Evolutionary conservation across 768 basidiomycete genomes (phyloP).

Genomic region (Pluteus cervinus): DNA sequence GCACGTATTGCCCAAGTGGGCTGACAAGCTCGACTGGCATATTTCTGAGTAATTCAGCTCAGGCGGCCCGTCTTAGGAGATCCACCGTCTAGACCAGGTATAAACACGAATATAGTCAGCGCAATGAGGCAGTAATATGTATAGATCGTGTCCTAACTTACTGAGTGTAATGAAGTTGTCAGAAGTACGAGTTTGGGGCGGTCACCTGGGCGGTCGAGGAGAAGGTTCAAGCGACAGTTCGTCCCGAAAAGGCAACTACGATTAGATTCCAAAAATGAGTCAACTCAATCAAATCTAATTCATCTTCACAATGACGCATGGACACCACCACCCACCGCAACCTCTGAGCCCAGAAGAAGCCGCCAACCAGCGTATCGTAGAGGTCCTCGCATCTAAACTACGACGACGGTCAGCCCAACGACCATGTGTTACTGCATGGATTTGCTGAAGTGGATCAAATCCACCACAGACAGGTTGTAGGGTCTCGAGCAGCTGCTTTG

Average conservation of each 20-base stretch:
- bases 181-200: neutral
- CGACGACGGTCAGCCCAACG: conserved; percentile 56
- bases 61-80: too few species aligned
- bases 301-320: too few species aligned
- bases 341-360: conserved; percentile 18
- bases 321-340: too few species aligned
- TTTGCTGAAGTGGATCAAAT: conserved; percentile 8
- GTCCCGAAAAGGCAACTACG: too few species aligned
- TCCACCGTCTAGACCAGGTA: too few species aligned
- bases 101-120: too few species aligned
- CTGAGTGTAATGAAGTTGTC: neutral
- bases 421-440: neutral
- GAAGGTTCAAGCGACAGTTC: too few species aligned
- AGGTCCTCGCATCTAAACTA: conserved; percentile 62
- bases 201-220: too few species aligned
- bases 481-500: conserved; percentile 82
- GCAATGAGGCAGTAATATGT: too few species aligned
- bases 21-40: conserved; percentile 91
- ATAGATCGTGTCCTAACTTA: neutral
- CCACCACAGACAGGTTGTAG: conserved; percentile 84
- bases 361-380: conserved; percentile 53
- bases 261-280: too few species aligned
- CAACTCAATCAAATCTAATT: too few species aligned
- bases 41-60: too few species aligned
- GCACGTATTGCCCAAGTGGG: conserved; percentile 94